phyloP scores from a whole-genome alignment of 1,284 basidiomycete genomes.

The Lignosus rhinocerotis region DNA sequence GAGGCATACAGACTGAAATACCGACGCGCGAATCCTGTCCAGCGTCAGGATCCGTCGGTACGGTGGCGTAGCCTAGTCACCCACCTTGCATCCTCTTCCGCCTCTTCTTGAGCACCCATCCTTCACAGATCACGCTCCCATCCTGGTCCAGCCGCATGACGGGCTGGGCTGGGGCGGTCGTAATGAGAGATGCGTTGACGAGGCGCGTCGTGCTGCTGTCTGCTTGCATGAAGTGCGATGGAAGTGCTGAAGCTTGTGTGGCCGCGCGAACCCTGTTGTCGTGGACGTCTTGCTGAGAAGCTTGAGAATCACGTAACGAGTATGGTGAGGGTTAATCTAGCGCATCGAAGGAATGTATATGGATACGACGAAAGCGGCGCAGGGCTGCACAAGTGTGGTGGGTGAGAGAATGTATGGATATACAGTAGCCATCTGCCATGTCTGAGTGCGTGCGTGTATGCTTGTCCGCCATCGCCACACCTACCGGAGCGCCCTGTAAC shows the following conservation, averaged over 20 bases:
- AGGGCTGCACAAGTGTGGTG: not conserved
- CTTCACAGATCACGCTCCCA: slow-evolving; percentile 49
- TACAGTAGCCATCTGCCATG: too few species aligned
- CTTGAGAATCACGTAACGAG: slow-evolving; percentile 12
- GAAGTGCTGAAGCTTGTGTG: not conserved
- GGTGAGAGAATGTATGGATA: not conserved
- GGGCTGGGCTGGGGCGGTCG: slow-evolving; percentile 10
- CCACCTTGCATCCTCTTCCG: slow-evolving; percentile 83
- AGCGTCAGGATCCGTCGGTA: not conserved
- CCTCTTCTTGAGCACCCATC: slow-evolving; percentile 82
- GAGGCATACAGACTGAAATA: slow-evolving; percentile 70
- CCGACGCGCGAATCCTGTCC: slow-evolving; percentile 77
- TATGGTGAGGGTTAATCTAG: slow-evolving; percentile 4
- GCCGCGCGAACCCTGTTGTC: not conserved
- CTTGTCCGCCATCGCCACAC: not conserved
- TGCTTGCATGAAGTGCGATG: slow-evolving; percentile 12
- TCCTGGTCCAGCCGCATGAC: slow-evolving; percentile 4
- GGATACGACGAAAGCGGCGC: slow-evolving; percentile 9
- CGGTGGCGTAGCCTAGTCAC: slow-evolving; percentile 2
- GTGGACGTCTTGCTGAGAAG: not conserved
- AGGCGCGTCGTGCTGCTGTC: slow-evolving; percentile 11
- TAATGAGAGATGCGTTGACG: slow-evolving; percentile 20
- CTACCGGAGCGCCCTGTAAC: slow-evolving; percentile 17
- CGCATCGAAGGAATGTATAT: slow-evolving; percentile 8
- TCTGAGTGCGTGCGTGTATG: not conserved